Conservation (phyloP, 371 early-diverging fungal species). For the Coemansia sp. region DNA sequence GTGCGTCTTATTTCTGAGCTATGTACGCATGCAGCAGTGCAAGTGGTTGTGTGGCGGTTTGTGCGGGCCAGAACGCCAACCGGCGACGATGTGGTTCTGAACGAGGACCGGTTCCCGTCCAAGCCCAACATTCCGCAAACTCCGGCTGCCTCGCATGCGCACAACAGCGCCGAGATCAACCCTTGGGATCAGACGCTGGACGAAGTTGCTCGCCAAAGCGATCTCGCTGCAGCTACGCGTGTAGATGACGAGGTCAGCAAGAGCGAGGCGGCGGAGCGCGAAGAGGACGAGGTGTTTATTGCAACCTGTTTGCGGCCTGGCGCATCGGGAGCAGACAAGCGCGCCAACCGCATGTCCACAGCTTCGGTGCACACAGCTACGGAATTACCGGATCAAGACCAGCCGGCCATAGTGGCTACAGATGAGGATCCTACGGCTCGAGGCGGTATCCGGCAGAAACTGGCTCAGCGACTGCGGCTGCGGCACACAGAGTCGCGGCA, state of each 20-base stretch:
- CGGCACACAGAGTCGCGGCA: slow-evolving; percentile 11
- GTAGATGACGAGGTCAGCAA: neutral
- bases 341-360: slow-evolving; percentile 4
- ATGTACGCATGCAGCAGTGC: slow-evolving; percentile 45
- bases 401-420: neutral
- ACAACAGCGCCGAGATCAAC: neutral
- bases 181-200: slow-evolving; percentile 2
- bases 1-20: slow-evolving; percentile 44
- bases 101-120: slow-evolving; percentile 24
- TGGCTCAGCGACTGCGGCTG: slow-evolving; percentile 32
- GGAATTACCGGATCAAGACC: neutral
- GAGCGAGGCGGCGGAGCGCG: slow-evolving; percentile 17
- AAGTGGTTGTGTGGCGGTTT: slow-evolving; percentile 43
- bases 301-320: slow-evolving; percentile 5
- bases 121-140: slow-evolving; percentile 25
- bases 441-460: slow-evolving; percentile 24
- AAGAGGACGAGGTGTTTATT: slow-evolving; percentile 28
- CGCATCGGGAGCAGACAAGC: neutral
- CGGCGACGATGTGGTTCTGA: slow-evolving; percentile 21
- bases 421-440: neutral
- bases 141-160: slow-evolving; percentile 5
- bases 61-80: slow-evolving; percentile 25
- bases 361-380: neutral
- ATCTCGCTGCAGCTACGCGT: neutral
- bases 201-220: neutral